Base-by-base conservation (phyloP, 2,329 filamentous ascomycete genomes). In the Fusarium globosum region DNA sequence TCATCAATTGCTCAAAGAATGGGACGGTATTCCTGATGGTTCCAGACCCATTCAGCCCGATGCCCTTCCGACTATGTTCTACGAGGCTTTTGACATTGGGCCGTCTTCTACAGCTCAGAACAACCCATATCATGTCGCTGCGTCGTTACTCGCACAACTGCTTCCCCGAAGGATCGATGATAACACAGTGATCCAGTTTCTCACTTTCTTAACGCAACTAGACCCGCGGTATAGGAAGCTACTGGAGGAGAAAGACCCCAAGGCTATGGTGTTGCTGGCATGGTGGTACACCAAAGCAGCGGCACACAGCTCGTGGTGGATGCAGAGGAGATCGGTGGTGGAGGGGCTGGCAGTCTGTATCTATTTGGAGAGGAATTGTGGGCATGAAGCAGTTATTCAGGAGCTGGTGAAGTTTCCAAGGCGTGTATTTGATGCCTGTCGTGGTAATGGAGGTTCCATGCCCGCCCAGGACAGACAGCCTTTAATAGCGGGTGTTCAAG, bases 211-310 rank as follows among this genome's bases (percentile, higher is more conserved):
- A 38, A 80, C 81, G 15, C 81, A 84, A 52, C 82, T 89, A 53
- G 81, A 84, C 23, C 77, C 82, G 1, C 79, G 80, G 1, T 90
- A 85, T 72, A 81, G 82, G 18, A 57, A 53, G 1, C 68, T 90
- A n/a, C 74, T 91, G 2, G 79, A 84, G 51, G 42, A 69, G 0
- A 90, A 88, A 68, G 89, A 91, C 49, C 79, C 85, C 2, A 81
- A 84, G 35, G 89, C 88, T 0, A 75, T 91, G 68, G 76, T 90
- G 16, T 73, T 91, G 41, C 78, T 91, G n/a, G 83, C 85, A 1
- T 88, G 86, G 79, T 91, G 88, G 88, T 88, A 87, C 77, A 85
- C 86, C 15, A 85, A 86, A 68, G 77, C 87, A 20, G 83, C 81
- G 20, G 76, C 80, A 18, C 77, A 80, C 30, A 75, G 80, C 15